Evolutionary conservation across 495 filamentous ascomycete species (phyloP).

Genomic region (Lophiotrema nucula): DNA sequence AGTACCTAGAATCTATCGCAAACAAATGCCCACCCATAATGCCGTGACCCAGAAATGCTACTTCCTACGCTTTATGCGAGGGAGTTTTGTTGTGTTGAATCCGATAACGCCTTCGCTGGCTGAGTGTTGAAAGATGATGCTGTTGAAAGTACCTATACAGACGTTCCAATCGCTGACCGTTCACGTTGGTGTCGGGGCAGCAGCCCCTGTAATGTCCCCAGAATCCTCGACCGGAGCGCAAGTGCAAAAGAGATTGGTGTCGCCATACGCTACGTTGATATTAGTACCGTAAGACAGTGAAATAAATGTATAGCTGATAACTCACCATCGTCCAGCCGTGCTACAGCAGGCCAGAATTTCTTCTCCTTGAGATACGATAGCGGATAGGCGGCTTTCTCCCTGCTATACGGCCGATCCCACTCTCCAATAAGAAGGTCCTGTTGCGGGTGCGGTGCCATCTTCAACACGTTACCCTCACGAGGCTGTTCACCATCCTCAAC

Average conservation of each 20-base stretch:
- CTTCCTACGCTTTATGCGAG: no score
- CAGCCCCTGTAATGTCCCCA: slow-evolving; percentile 41
- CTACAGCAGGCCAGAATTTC: slow-evolving; percentile 97
- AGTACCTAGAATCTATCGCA: no score
- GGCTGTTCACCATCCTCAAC: slow-evolving; percentile 80
- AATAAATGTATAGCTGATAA: neutral
- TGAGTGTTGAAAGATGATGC: neutral
- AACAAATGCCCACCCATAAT: no score
- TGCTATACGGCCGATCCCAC: slow-evolving; percentile 76
- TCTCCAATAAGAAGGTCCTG: slow-evolving; percentile 71
- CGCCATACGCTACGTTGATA: slow-evolving; percentile 70
- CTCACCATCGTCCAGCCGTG: slow-evolving; percentile 79
- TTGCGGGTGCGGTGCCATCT: slow-evolving; percentile 87
- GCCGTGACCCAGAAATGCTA: no score
- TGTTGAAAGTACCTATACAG: neutral
- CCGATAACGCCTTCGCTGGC: no score
- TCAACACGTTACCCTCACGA: slow-evolving; percentile 82
- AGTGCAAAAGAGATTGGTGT: slow-evolving; percentile 92
- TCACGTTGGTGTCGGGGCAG: slow-evolving; percentile 42
- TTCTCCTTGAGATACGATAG: slow-evolving; percentile 83
- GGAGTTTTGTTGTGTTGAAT: no score
- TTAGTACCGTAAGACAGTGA: slow-evolving; percentile 4
- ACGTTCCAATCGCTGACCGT: neutral
- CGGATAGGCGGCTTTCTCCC: slow-evolving; percentile 87
- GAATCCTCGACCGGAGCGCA: slow-evolving; percentile 79